A percentile compares a stretch with the other conserved stretches of the same genome.
Conservation (phyloP, 805 yeast species). For the Metahyphopichia silvanorum region DNA sequence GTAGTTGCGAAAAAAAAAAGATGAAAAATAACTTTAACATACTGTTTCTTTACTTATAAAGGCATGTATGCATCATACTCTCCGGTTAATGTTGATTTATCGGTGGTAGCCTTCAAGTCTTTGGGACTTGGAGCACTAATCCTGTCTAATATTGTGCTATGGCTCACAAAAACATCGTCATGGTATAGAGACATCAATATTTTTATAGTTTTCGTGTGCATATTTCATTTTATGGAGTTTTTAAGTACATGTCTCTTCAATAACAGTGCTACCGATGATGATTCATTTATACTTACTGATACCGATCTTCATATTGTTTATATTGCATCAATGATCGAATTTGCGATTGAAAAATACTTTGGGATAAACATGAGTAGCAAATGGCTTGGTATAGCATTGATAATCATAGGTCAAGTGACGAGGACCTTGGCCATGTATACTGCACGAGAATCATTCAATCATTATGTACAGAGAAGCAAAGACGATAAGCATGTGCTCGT, state of each 20-base stretch:
- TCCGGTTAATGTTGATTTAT: slow-evolving; percentile 24
- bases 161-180: neutral
- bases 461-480: slow-evolving; percentile 58
- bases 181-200: slow-evolving; percentile 11
- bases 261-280: slow-evolving; percentile 58
- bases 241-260: slow-evolving; percentile 76
- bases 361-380: neutral
- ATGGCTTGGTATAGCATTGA: slow-evolving; percentile 45
- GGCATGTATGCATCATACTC: slow-evolving; percentile 15
- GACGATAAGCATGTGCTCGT: slow-evolving; percentile 61
- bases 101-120: slow-evolving; percentile 30
- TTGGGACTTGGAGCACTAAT: slow-evolving; percentile 22
- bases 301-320: slow-evolving; percentile 24
- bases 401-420: slow-evolving; percentile 59
- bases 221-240: slow-evolving; percentile 83
- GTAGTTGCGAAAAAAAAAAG: slow-evolving; percentile 1
- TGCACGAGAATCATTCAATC: slow-evolving; percentile 85
- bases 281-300: slow-evolving; percentile 44
- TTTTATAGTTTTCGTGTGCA: slow-evolving; percentile 50
- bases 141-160: neutral
- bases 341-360: neutral
- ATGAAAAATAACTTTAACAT: neutral
- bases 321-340: slow-evolving; percentile 15
- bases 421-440: slow-evolving; percentile 83
- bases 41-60: neutral